Base-by-base conservation (phyloP, 352 stramenopile species). In the Globisporangium acanthophoron region DNA sequence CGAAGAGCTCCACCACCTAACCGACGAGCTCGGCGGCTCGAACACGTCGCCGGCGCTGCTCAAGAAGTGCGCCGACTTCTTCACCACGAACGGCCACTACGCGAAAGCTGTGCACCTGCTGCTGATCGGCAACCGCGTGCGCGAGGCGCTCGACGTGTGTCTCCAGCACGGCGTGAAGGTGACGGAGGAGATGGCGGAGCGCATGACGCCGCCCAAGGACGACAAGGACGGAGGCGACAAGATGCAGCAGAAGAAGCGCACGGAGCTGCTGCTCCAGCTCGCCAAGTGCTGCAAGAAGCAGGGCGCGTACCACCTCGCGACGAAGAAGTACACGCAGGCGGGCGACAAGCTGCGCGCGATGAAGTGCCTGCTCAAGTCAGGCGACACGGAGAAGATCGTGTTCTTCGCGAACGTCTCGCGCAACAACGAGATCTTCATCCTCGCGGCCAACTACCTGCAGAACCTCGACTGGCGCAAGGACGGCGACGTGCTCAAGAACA, bases 241-340 rank as follows among this genome's bases (percentile, higher is more conserved):
- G 55, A 58, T 51, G 7, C 69, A 64, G 40, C 72, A 67, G 48
- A 92, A 93, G 56, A 61, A 62, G 18, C 79, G 92, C 27, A 84
- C 83, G 0, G 85, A 96, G 16, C 56, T 98, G 12, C 64, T 98
- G 29, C 69, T 87, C n/a, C 89, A 96, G 61, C 72, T 98, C 16
- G 95, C 93, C 9, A 96, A 94, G 48, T 89, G 73, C 62, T 97
- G 87, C 66, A 97, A 97, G 61, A 87, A 96, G 37, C 95, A 98
- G 70, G 81, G 88, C 5, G 81, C 85, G 53, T 97, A 94, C 66
- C 87, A 96, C 52, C 65, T 98, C 35, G 95, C 95, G 18, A 97
- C 88, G 37, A 98, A 98, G 60, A 98, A 98, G 58, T 98, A 98
- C 69, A 98, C 94, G 0, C 88, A 98, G 62, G 92, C 92, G 1